Base-by-base conservation (phyloP, 2,329 filamentous ascomycete genomes). In the Bipolaris sorokiniana region DNA sequence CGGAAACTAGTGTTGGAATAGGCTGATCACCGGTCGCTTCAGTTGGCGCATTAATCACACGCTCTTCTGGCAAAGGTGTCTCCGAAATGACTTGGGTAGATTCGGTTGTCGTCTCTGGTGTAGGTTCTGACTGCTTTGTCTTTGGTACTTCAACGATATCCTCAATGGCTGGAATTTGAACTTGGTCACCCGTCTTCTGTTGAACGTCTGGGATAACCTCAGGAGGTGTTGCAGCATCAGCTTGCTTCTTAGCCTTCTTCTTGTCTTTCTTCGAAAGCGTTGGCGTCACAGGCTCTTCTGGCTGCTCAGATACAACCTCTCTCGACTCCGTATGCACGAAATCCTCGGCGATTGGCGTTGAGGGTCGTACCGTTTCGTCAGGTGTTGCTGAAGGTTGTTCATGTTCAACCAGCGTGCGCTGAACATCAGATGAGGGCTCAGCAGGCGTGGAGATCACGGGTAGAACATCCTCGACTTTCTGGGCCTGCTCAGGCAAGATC, bases 211-310 rank as follows among this genome's bases (percentile, higher is more conserved):
- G 48, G 22, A 37, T 31, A 7, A 67, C 53, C 7, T 59, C 46
- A 7, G 37, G 23, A 3, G 59, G 61, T 16, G 63, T 61, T 4
- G 37, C 56, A n/a, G 44, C 54, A 10, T 56, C 63, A 11, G 62
- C 62, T 26, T 65, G 62, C 22, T 55, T 62, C 51, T 70, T 70
- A 7, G 56, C 59, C 45, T 71, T 69, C 57, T 69, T 70, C 3
- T 61, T 64, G 26, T 66, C 64, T 51, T 69, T 63, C 48, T 63
- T 65, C 2, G 63, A 65, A 26, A 48, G 51, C 22, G 50, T 23
- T 15, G 50, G 13, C n/a, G 31, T 48, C 36, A 3, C 26, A 20
- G 62, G 58, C 33, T 70, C 61, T 13, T 53, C 44, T 7, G 34
- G 7, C 23, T 50, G 47, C n/a, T 61, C 58, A 9, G 49, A 11